Evolutionary conservation across 768 basidiomycete species (phyloP).

Genomic region (Termitomyces titanicus): DNA sequence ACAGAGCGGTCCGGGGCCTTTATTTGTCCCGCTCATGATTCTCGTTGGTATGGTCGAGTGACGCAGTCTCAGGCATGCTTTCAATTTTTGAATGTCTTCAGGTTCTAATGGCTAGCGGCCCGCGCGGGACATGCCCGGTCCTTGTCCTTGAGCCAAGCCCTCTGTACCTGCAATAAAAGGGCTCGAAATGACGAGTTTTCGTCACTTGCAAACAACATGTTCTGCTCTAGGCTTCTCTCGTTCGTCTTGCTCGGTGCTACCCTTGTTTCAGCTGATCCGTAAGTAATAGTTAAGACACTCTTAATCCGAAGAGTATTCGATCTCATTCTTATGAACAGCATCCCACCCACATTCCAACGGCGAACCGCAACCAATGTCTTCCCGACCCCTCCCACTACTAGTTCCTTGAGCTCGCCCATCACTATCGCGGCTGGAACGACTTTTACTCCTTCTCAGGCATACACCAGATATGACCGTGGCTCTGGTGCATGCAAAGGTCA

Average conservation of each 20-base stretch:
- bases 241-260: conserved; percentile 1
- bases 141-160: neutral
- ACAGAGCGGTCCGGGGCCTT: conserved; percentile 7
- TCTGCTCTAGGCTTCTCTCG: neutral
- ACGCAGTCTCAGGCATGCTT: neutral
- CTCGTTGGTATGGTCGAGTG: neutral
- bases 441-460: conserved; percentile 31
- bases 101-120: neutral
- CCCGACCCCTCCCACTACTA: conserved; percentile 32
- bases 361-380: conserved; percentile 33
- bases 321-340: neutral
- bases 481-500: conserved; percentile 35
- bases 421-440: conserved; percentile 28
- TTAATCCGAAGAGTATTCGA: neutral
- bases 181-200: neutral
- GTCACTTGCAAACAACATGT: conserved; percentile 2
- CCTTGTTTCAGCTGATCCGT: conserved; percentile 8
- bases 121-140: neutral
- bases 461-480: conserved; percentile 36
- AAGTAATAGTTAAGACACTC: neutral
- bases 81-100: neutral
- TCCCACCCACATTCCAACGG: conserved; percentile 16
- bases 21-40: conserved; percentile 22
- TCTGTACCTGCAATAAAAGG: conserved; percentile 1
- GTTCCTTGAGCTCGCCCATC: conserved; percentile 30